Base-by-base conservation (phyloP, 495 filamentous ascomycete species). In the Thozetella sp. region DNA sequence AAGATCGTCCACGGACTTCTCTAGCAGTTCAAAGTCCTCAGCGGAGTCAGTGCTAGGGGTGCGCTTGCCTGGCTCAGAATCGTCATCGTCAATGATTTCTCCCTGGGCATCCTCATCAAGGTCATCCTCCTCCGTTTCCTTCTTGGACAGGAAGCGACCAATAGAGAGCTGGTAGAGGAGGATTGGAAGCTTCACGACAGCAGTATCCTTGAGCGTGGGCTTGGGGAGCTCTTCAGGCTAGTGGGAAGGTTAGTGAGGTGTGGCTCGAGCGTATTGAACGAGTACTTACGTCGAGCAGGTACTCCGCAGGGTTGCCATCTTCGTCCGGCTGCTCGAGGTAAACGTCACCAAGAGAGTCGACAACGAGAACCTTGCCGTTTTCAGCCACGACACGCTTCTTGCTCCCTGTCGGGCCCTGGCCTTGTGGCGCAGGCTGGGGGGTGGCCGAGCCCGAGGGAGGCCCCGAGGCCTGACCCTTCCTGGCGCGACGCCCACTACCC, bases 361-460 rank as follows among this genome's bases (percentile, higher is more conserved):
- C 95, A 60, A 99, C 89, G 40, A 98, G 72, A 0, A 95, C 81
- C 76, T 99, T 99, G 45, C 95, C 95, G 68, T 99, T 99, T 79
- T 96, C 90, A 1, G 93, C 93, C 24, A 93, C 83, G 20, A 98
- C 90, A 12, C 87, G 77, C 82, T 93, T 94, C 73, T 89, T 91
- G 40, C 89, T 78, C 1, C 92, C 92, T 0, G 61, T 83, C 65
- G 61, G 90, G 65, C 71, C 81, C 3, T 77, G 61, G 1, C 72
- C 71, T 60, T 76, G 71, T 17, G 63, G 59, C 54, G 58, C 60
- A 6, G 64, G 64, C 64, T 64, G 67, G 52, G 67, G 72, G 4
- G 68, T 73, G 13, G 63, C 68, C 19, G 70, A 67, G 6, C 68
- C 70, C 1, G 67, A 62, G 11, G 55, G 58, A n/a, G 59, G 20